A percentile compares a stretch with the other conserved stretches of the same genome.
Evolutionary conservation across 805 yeast genomes (phyloP).

Genomic region (Saccharomyces cerevisiae): DNA sequence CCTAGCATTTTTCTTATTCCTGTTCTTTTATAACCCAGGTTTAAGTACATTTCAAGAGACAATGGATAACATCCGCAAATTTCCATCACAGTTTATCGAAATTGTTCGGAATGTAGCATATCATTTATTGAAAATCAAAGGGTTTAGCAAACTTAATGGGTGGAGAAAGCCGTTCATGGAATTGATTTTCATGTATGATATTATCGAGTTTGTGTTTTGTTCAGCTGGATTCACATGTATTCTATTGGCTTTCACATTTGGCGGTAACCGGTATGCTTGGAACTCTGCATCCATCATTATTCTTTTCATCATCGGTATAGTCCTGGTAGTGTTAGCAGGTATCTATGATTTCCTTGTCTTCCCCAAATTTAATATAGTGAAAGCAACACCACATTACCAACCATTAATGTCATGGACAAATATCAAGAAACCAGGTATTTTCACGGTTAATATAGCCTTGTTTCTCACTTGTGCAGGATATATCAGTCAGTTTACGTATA

Average conservation of each 20-base stretch:
- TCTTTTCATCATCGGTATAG: slow-evolving; percentile 38
- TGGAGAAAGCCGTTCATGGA: background rate
- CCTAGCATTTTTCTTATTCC: slow-evolving; percentile 15
- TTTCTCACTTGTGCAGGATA: slow-evolving; percentile 15
- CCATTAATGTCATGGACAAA: slow-evolving; percentile 16
- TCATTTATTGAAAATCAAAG: background rate
- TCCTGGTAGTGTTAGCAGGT: slow-evolving; percentile 36
- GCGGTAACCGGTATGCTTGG: slow-evolving; percentile 56
- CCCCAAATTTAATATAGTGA: slow-evolving; percentile 8
- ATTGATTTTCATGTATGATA: slow-evolving; percentile 14
- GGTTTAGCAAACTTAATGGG: background rate
- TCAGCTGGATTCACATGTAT: slow-evolving; percentile 19
- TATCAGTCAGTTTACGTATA: slow-evolving; percentile 17
- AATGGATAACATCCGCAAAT: background rate
- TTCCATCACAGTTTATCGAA: background rate
- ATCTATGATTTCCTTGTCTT: slow-evolving; percentile 35
- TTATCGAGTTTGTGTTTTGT: slow-evolving; percentile 16
- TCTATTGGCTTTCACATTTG: slow-evolving; percentile 29
- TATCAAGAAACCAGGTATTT: slow-evolving; percentile 9
- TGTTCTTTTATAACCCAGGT: slow-evolving; percentile 14
- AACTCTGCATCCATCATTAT: slow-evolving; percentile 35
- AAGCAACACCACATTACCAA: slow-evolving; percentile 6
- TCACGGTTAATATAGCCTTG: slow-evolving; percentile 13
- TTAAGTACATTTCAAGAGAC: background rate
- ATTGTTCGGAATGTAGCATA: background rate